Evolutionary conservation across 371 early-diverging fungal species (phyloP).

Genomic region (Mucor lusitanicus): DNA sequence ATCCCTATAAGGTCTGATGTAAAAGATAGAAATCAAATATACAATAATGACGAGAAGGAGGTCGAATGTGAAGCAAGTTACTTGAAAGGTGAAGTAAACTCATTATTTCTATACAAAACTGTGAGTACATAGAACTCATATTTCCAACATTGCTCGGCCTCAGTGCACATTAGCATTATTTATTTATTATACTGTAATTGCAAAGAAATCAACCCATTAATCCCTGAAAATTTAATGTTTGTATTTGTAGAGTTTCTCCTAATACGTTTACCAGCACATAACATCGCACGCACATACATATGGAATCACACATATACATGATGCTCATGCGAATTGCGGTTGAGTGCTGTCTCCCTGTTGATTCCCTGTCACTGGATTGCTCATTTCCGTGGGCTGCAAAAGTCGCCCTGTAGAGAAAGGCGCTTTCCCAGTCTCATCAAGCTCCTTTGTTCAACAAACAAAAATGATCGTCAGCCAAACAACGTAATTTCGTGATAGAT

Average conservation of each 20-base stretch:
- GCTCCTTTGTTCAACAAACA: background rate
- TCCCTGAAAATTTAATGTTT: background rate
- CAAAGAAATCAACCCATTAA: background rate
- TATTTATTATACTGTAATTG: too few relatives aligned
- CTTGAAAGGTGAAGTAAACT: too few relatives aligned
- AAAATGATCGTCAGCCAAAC: background rate
- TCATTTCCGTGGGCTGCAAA: background rate
- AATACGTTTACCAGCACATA: background rate
- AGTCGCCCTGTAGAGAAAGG: background rate
- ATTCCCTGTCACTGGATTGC: background rate
- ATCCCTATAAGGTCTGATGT: too few relatives aligned
- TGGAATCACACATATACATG: background rate
- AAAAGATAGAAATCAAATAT: too few relatives aligned
- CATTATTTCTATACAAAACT: background rate
- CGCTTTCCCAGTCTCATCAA: background rate
- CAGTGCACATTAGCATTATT: background rate
- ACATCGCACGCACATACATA: background rate
- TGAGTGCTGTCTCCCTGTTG: background rate
- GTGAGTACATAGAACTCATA: background rate
- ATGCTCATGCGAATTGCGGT: background rate
- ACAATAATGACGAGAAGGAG: too few relatives aligned
- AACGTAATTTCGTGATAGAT: background rate
- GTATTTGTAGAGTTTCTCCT: background rate
- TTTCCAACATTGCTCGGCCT: background rate
- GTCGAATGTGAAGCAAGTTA: too few relatives aligned